Evolutionary conservation across 176 grass and related monocot genomes (phyloP).

Genomic region (Panicum miliaceum): DNA sequence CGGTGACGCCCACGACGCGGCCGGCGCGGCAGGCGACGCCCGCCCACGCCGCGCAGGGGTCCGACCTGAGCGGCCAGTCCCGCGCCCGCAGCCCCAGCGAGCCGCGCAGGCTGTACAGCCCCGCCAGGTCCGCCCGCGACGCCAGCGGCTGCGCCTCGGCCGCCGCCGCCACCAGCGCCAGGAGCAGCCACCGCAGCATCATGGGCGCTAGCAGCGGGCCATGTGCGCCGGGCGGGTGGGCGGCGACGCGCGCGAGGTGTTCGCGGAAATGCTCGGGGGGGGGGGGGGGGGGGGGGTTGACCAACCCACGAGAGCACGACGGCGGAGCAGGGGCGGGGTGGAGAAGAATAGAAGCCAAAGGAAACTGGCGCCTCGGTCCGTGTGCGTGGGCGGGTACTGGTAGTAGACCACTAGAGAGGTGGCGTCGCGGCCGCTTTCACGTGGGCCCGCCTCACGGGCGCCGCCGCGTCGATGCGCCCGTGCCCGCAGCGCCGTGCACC

Average conservation of each 20-base stretch:
- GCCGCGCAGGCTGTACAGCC: conserved; percentile 64
- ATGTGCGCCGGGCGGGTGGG: conserved; percentile 30
- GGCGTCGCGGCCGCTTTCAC: conserved; percentile 15
- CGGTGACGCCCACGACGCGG: conserved; percentile 63
- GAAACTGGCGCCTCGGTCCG: background rate
- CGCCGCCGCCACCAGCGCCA: background rate
- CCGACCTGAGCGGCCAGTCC: conserved; percentile 66
- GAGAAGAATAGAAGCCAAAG: background rate
- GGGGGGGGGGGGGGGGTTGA: conserved; percentile 54
- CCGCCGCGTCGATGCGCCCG: conserved; percentile 45
- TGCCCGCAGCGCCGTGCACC: background rate
- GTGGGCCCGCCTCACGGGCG: conserved; percentile 48
- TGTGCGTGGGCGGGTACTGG: conserved; percentile 11
- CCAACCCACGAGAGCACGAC: conserved; percentile 28
- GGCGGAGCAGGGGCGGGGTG: conserved; percentile 30
- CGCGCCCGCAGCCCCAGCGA: conserved; percentile 69
- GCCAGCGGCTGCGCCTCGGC: conserved; percentile 40
- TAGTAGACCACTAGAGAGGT: background rate
- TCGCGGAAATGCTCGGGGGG: conserved; percentile 18
- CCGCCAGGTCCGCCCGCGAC: conserved; percentile 54
- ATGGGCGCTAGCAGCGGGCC: background rate
- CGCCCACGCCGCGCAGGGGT: conserved; percentile 65
- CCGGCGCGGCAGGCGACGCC: conserved; percentile 68
- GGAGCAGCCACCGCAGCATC: background rate
- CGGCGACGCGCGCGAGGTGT: conserved; percentile 22